phyloP scores from a whole-genome alignment of 2,329 filamentous ascomycete genomes.

The Thyridium curvatum region DNA sequence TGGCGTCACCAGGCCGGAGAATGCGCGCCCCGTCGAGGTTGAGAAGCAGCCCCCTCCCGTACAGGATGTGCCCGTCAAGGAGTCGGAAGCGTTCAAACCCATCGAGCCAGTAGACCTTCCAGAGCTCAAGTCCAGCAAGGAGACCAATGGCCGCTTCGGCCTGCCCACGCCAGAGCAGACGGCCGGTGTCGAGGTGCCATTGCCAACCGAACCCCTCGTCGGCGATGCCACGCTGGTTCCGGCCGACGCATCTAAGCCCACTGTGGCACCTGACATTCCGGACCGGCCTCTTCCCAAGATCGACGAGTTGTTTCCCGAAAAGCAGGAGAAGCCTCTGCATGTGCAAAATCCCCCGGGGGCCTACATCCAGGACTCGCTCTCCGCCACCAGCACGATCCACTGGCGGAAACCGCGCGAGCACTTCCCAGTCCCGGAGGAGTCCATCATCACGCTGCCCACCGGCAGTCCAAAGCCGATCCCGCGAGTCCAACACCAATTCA shows the following conservation, averaged over 20 bases:
- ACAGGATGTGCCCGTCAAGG: conserved; percentile 1
- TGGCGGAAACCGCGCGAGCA: conserved; percentile 72
- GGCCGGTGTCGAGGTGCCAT: neutral
- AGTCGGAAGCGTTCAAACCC: conserved; percentile 6
- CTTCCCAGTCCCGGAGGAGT: conserved; percentile 67
- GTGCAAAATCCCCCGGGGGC: conserved; percentile 15
- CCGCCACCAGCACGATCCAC: conserved; percentile 38
- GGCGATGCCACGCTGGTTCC: no score
- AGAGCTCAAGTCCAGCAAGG: conserved; percentile 18
- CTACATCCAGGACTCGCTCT: conserved; percentile 10
- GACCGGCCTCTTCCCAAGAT: conserved; percentile 10
- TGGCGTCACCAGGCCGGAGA: neutral
- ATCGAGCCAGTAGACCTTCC: conserved; percentile 14
- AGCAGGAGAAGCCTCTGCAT: conserved; percentile 1
- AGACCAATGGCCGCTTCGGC: conserved; percentile 15
- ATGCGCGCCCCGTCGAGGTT: neutral
- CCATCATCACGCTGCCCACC: conserved; percentile 70
- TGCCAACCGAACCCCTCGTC: neutral
- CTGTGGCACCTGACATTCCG: no score
- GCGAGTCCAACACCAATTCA: conserved; percentile 68
- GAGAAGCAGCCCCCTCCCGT: conserved; percentile 2
- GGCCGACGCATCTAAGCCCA: no score
- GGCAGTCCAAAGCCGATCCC: conserved; percentile 65
- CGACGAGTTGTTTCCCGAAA: conserved; percentile 4
- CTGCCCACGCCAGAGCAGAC: conserved; percentile 15